Conservation (phyloP, 805 yeast genomes). For the Alloascoidea africana region DNA sequence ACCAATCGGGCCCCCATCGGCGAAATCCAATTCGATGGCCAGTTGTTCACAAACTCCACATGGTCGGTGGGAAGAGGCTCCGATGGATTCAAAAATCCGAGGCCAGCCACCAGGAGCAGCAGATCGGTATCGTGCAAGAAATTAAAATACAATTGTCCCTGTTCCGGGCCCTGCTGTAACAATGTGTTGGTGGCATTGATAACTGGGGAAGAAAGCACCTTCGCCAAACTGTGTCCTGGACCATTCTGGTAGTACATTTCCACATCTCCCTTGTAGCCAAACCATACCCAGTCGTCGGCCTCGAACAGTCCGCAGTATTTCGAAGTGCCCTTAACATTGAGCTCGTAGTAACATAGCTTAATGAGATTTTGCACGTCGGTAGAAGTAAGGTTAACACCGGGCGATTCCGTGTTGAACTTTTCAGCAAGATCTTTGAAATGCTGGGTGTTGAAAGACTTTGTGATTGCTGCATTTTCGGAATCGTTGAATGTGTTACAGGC, state of each 20-base stretch:
- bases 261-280: constrained; percentile 26
- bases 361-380: constrained; percentile 26
- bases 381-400: constrained; percentile 23
- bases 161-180: constrained; percentile 22
- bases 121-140: constrained; percentile 46
- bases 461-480: neutral
- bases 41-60: constrained; percentile 31
- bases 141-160: constrained; percentile 24
- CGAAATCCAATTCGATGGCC: constrained; percentile 30
- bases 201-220: constrained; percentile 27
- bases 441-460: neutral
- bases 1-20: constrained; percentile 46
- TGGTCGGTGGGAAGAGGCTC: constrained; percentile 26
- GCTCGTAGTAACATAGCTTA: constrained; percentile 33
- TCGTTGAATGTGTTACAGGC: neutral
- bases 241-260: constrained; percentile 30
- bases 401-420: constrained; percentile 16
- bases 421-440: neutral
- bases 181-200: constrained; percentile 31
- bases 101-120: constrained; percentile 29
- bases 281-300: constrained; percentile 29
- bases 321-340: constrained; percentile 29
- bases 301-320: constrained; percentile 26
- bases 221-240: constrained; percentile 28
- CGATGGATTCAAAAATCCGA: constrained; percentile 28